A percentile compares a stretch with the other conserved stretches of the same genome.
phyloP scores from a whole-genome alignment of 495 filamentous ascomycete species.

The Trypethelium eluteriae region DNA sequence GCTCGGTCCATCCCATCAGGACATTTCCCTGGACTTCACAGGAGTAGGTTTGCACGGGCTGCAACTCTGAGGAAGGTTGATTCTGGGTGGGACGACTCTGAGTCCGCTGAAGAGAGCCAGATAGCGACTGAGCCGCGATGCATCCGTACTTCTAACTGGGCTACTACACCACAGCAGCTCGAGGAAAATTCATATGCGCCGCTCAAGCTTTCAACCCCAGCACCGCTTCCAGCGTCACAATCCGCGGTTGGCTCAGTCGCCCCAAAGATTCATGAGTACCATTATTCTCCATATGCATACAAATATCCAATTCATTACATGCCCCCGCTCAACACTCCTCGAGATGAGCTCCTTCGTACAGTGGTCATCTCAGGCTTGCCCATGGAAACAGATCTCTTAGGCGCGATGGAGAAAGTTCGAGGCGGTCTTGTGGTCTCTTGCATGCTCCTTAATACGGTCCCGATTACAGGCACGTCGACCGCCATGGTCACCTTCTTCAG shows the following conservation, averaged over 20 bases:
- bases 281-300: not conserved
- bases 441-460: not conserved
- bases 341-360: not conserved
- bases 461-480: not conserved
- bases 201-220: not conserved
- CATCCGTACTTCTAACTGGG: not conserved
- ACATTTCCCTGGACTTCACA: not conserved
- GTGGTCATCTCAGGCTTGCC: not conserved
- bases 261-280: not conserved
- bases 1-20: not conserved
- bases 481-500: conserved; percentile 5
- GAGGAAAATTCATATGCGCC: not conserved
- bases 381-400: not conserved
- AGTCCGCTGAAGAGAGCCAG: not conserved
- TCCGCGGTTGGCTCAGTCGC: not conserved
- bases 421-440: conserved; percentile 6
- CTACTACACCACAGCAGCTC: not conserved
- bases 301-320: not conserved
- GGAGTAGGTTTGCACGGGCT: not conserved
- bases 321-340: not conserved
- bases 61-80: not conserved
- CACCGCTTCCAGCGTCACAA: not conserved
- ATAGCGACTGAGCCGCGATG: not conserved
- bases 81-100: not conserved
- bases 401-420: not conserved